Evolutionary conservation across 257 asterid genomes (phyloP).

Genomic region (Thymus mandschuricus): DNA sequence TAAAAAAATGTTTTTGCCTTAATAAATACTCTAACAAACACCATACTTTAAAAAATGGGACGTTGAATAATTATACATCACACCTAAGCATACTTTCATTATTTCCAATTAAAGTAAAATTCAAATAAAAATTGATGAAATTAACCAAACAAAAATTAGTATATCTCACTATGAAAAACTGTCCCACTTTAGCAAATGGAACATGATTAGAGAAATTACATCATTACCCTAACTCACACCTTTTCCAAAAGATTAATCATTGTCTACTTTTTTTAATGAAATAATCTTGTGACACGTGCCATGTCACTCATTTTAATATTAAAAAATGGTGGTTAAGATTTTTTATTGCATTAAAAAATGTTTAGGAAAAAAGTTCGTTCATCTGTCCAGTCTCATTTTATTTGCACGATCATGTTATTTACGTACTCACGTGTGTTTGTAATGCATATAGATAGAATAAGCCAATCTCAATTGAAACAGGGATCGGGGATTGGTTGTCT

Average conservation of each 20-base stretch:
- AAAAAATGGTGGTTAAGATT: not conserved
- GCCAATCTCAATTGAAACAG: no score
- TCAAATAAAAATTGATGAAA: not conserved
- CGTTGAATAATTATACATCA: no score
- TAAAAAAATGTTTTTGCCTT: no score
- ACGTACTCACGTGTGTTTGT: no score
- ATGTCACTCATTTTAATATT: not conserved
- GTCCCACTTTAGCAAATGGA: slow-evolving; percentile 6
- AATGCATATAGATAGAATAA: no score
- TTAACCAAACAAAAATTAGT: not conserved
- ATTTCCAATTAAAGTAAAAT: not conserved
- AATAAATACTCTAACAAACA: no score
- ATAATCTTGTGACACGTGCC: slow-evolving; percentile 16
- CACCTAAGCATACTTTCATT: not conserved
- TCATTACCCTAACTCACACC: not conserved
- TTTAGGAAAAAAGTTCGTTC: not conserved
- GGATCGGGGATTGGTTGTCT: no score
- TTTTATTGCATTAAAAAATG: not conserved
- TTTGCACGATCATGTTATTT: no score
- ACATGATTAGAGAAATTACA: not conserved
- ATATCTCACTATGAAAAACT: not conserved
- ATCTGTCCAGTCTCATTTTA: no score
- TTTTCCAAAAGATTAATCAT: slow-evolving; percentile 7
- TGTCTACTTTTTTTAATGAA: not conserved
- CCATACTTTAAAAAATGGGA: no score